Evolutionary conservation across 2,329 filamentous ascomycete genomes (phyloP).

Genomic region (Aschersonia sp.): DNA sequence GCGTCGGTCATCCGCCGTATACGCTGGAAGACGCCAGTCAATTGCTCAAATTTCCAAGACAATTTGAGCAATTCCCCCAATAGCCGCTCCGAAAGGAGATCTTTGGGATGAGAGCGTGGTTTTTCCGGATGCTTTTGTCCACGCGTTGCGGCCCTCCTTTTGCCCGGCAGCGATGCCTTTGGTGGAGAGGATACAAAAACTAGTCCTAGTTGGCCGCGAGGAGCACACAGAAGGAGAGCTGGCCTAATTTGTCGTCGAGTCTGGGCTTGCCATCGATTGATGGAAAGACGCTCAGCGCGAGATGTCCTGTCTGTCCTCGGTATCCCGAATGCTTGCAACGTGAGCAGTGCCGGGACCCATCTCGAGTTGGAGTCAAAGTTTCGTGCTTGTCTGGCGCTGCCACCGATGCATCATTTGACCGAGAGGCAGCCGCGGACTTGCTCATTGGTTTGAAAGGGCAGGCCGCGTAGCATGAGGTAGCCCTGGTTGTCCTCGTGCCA

Average conservation of each 20-base stretch:
- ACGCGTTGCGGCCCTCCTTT: constrained; percentile 53
- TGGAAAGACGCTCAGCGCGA: not conserved
- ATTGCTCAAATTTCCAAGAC: constrained; percentile 12
- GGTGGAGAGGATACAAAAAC: constrained; percentile 84
- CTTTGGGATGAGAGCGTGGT: constrained; percentile 50
- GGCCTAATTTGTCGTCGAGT: not conserved
- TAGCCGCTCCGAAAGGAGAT: constrained; percentile 21
- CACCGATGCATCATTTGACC: constrained; percentile 3
- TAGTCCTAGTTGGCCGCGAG: constrained; percentile 77
- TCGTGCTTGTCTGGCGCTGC: constrained; percentile 62
- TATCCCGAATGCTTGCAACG: too few relatives aligned
- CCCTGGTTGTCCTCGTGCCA: constrained; percentile 34
- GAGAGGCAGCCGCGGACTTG: not conserved
- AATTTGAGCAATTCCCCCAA: constrained; percentile 29
- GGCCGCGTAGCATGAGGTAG: constrained; percentile 21
- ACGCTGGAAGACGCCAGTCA: constrained; percentile 32
- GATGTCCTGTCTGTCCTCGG: not conserved
- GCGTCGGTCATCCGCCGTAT: constrained; percentile 25
- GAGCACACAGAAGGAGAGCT: constrained; percentile 56
- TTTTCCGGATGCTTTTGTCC: constrained; percentile 98
- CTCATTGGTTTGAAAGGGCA: constrained; percentile 17
- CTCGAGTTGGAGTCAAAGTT: constrained; percentile 87
- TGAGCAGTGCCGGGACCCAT: constrained; percentile 52
- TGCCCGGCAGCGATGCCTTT: constrained; percentile 13
- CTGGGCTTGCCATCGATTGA: not conserved